Evolutionary conservation across 2,329 filamentous ascomycete genomes (phyloP), one percentile per base, ranked within the genome.

Genomic region (Neonectria ditissima): DNA sequence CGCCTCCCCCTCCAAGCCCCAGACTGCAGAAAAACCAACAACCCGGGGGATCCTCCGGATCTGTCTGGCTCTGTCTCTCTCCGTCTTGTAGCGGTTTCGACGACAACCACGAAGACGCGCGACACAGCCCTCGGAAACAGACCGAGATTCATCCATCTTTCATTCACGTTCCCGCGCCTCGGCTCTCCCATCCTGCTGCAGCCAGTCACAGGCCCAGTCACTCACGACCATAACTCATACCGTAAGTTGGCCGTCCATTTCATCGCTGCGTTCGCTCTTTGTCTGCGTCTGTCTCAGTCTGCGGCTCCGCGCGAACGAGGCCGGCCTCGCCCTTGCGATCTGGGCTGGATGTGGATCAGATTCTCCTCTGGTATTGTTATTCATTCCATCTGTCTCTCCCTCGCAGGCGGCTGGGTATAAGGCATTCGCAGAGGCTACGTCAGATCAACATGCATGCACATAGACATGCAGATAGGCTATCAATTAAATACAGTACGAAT

Each of bases 41-140:
- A 6, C 24, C 24, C 24, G 24, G 24, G 24, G 24, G 24, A 6
- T 26, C 24, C 24, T 26, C 24, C 24, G 6, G 6, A 6, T 30
- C 8, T 24, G n/a, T 28, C 24, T 47, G 44, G 26, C 9, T 50
- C 26, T 26, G 10, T 13, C 8, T n/a, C 8, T n/a, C 47, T 34
- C n/a, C 34, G n/a, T 37, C 34, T 30, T 14, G 37, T n/a, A 22
- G 47, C 11, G 9, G 47, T 55, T 37, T 44, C 41, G 28, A 52
- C 41, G 28, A 52, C 37, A 44, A 32, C 59, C 37, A 20, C 37
- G 18, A 41, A 44, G 34, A 52, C 39, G 16, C 39, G 16, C 20
- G 45, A 39, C 45, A 22, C 26, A 26, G 22, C 13, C 39, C 24
- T 62, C 59, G 59, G 59, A 62, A 62, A 62, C 39, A 54, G 45